Conservation (phyloP, 495 filamentous ascomycete genomes). For the Evansstolkia leycettana region DNA sequence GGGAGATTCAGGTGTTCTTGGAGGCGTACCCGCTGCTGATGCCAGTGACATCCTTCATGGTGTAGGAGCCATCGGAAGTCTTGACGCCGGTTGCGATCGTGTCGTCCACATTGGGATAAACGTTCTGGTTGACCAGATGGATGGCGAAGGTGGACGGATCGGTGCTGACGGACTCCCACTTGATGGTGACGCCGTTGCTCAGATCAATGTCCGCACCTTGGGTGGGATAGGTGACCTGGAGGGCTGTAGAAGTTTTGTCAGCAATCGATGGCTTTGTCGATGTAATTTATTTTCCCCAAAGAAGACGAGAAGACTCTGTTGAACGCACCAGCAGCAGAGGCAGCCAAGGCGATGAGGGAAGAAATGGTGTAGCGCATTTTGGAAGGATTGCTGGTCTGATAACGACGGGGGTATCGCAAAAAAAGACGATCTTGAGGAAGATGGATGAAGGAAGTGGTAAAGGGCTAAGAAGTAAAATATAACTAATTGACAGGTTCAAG, state of each 20-base stretch:
- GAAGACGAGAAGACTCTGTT: not conserved
- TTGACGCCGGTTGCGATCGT: conserved; percentile 23
- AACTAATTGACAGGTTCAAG: no score
- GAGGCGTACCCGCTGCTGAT: conserved; percentile 11
- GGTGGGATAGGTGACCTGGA: not conserved
- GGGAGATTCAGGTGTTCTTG: not conserved
- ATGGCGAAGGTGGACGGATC: conserved; percentile 22
- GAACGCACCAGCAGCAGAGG: conserved; percentile 10
- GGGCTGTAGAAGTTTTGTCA: not conserved
- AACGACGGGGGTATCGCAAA: no score
- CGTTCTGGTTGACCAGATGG: conserved; percentile 22
- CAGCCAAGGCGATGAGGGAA: conserved; percentile 11
- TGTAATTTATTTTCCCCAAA: no score
- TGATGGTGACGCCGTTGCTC: not conserved
- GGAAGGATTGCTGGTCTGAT: not conserved
- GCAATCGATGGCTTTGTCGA: not conserved
- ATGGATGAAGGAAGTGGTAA: no score
- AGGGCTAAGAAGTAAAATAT: no score
- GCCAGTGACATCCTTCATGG: conserved; percentile 12
- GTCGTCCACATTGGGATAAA: conserved; percentile 24
- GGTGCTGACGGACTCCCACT: conserved; percentile 10
- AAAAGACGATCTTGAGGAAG: no score
- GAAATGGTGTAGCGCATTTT: conserved; percentile 14
- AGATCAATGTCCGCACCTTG: conserved; percentile 4
- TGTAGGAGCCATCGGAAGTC: conserved; percentile 16